Evolutionary conservation across 345 rosid species (phyloP).

Genomic region (Camelina hispida): DNA sequence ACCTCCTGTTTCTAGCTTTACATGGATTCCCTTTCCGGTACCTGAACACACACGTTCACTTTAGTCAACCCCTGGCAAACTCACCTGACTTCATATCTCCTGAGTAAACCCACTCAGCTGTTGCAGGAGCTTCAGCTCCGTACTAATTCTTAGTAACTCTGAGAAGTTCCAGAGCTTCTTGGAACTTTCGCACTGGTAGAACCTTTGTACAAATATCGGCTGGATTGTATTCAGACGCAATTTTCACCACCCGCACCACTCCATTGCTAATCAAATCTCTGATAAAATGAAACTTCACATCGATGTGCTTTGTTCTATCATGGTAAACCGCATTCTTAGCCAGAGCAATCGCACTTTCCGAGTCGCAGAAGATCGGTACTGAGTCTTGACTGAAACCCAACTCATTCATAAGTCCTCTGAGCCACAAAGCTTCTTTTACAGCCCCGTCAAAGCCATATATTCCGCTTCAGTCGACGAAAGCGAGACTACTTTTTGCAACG

Average conservation of each 20-base stretch:
- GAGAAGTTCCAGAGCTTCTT: neutral
- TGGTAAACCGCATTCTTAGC: neutral
- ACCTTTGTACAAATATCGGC: neutral
- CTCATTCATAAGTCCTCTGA: neutral
- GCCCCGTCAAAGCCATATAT: neutral
- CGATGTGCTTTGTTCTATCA: neutral
- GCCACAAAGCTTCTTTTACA: neutral
- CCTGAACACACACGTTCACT: too few species aligned
- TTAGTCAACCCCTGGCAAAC: too few species aligned
- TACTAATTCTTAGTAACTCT: neutral
- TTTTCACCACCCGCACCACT: neutral
- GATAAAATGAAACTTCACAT: too few species aligned
- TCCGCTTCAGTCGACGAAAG: neutral
- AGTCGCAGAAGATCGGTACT: neutral
- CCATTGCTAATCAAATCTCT: neutral
- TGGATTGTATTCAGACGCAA: neutral
- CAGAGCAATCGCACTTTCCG: neutral
- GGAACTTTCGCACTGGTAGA: neutral
- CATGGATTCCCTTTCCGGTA: too few species aligned
- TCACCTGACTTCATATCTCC: too few species aligned
- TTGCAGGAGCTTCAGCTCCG: too few species aligned
- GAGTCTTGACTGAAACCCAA: neutral
- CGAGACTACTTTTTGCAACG: neutral
- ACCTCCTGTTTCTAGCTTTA: too few species aligned
- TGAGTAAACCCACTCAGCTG: too few species aligned